These are phyloP conservation scores for Kazachstania sp. DNA, from an alignment of 1,139 yeast genomes.

Conservation along the genomic window DNA sequence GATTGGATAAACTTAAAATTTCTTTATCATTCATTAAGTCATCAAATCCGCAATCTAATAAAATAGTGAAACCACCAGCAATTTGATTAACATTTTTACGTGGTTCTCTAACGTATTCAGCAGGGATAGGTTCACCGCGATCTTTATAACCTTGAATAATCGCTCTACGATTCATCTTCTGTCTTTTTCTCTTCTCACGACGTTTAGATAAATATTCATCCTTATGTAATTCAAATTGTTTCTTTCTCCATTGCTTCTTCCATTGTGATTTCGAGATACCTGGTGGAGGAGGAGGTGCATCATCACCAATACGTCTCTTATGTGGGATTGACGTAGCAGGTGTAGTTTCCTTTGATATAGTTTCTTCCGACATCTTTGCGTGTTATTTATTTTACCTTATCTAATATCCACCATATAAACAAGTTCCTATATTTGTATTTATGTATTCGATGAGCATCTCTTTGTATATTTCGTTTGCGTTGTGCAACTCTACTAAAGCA, in stretches of 20 bases:
- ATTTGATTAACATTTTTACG: slow-evolving; percentile 36
- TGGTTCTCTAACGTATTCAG: slow-evolving; percentile 28
- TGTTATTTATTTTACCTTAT: not conserved
- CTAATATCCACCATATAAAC: no score
- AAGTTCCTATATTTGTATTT: no score
- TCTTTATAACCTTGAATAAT: slow-evolving; percentile 30
- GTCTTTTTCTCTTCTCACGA: slow-evolving; percentile 45
- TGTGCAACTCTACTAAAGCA: no score
- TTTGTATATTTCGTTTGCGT: no score
- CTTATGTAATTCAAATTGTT: slow-evolving; percentile 57
- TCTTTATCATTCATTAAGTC: slow-evolving; percentile 79
- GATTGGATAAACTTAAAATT: slow-evolving; percentile 67
- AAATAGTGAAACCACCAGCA: slow-evolving; percentile 43
- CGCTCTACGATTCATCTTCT: slow-evolving; percentile 32
- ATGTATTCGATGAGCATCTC: no score
- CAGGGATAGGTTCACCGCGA: slow-evolving; percentile 34
- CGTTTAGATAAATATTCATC: slow-evolving; percentile 46
- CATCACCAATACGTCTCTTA: slow-evolving; percentile 3
- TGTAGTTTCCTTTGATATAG: not conserved
- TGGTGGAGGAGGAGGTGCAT: slow-evolving; percentile 46
- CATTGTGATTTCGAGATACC: slow-evolving; percentile 82
- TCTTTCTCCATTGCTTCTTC: slow-evolving; percentile 57
- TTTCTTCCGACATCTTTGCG: not conserved
- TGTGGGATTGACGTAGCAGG: not conserved
- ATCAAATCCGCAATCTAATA: slow-evolving; percentile 86